phyloP scores from a whole-genome alignment of 2,329 filamentous ascomycete genomes.

The Daldinia sp. region DNA sequence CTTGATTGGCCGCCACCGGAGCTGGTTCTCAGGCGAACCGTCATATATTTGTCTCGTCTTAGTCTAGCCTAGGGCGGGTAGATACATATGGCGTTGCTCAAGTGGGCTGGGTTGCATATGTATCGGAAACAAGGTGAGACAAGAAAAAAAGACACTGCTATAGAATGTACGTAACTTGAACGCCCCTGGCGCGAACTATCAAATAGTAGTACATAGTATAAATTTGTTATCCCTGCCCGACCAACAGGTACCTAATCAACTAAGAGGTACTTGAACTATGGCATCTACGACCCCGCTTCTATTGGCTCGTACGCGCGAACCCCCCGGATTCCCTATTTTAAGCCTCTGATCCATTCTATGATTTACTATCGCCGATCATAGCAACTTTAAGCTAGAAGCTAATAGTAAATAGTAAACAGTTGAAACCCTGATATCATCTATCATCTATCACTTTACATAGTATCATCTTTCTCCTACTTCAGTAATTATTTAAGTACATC shows the following conservation, averaged over 20 bases:
- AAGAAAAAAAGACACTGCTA: neutral
- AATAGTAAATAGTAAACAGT: neutral
- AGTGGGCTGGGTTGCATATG: neutral
- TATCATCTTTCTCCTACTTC: too few species aligned
- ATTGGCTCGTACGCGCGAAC: neutral
- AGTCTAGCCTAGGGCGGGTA: constrained; percentile 20
- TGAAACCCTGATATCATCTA: neutral
- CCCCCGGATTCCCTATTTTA: constrained; percentile 20
- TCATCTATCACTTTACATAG: neutral
- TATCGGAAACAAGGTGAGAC: neutral
- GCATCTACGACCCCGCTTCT: neutral
- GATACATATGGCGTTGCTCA: constrained; percentile 10
- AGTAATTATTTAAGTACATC: too few species aligned
- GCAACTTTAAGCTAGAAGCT: neutral
- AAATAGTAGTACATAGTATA: too few species aligned
- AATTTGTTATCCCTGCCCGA: too few species aligned
- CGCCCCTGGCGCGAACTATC: neutral
- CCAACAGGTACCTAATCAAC: too few species aligned
- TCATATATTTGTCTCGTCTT: constrained; percentile 19
- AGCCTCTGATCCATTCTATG: constrained; percentile 25
- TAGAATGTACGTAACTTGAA: neutral
- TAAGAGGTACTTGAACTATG: neutral
- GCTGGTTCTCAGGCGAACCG: constrained; percentile 1
- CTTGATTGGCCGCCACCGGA: constrained; percentile 37
- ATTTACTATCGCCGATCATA: constrained; percentile 5